phyloP scores from a whole-genome alignment of 2,329 filamentous ascomycete genomes.

The Hirsutella rhossiliensis region DNA sequence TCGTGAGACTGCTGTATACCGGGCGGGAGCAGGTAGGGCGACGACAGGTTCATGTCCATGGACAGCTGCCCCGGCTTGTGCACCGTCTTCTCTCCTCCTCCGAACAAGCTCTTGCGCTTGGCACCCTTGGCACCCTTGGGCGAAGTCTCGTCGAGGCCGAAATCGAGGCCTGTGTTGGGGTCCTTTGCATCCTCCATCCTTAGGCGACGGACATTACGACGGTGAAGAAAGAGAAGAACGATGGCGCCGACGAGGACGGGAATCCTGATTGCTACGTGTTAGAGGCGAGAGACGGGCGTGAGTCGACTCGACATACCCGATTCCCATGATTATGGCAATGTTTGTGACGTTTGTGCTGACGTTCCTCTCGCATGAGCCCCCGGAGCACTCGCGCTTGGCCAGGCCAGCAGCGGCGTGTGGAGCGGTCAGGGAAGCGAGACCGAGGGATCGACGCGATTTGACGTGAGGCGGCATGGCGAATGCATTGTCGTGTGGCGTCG shows the following conservation, averaged over 20 bases:
- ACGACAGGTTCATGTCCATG: slow-evolving; percentile 64
- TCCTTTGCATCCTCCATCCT: slow-evolving; percentile 70
- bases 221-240: slow-evolving; percentile 66
- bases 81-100: slow-evolving; percentile 43
- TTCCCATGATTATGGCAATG: slow-evolving; percentile 55
- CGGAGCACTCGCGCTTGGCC: slow-evolving; percentile 2
- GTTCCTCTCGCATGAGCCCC: slow-evolving; percentile 47
- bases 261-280: slow-evolving; percentile 42
- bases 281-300: not conserved
- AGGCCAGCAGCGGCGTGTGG: not conserved
- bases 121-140: slow-evolving; percentile 22
- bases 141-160: slow-evolving; percentile 57
- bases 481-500: slow-evolving; percentile 7
- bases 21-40: slow-evolving; percentile 88
- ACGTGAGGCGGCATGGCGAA: slow-evolving; percentile 10
- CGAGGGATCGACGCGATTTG: slow-evolving; percentile 11
- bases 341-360: slow-evolving; percentile 41
- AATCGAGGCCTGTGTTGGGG: slow-evolving; percentile 85
- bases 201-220: slow-evolving; percentile 61
- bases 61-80: slow-evolving; percentile 44
- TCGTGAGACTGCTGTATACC: slow-evolving; percentile 68
- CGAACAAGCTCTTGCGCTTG: slow-evolving; percentile 20
- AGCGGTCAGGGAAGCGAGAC: slow-evolving; percentile 3
- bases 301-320: slow-evolving; percentile 45
- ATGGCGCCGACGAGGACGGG: slow-evolving; percentile 56